Conservation (phyloP, 192 early-diverging fungal genomes). For the Chytriomyces confervae region DNA sequence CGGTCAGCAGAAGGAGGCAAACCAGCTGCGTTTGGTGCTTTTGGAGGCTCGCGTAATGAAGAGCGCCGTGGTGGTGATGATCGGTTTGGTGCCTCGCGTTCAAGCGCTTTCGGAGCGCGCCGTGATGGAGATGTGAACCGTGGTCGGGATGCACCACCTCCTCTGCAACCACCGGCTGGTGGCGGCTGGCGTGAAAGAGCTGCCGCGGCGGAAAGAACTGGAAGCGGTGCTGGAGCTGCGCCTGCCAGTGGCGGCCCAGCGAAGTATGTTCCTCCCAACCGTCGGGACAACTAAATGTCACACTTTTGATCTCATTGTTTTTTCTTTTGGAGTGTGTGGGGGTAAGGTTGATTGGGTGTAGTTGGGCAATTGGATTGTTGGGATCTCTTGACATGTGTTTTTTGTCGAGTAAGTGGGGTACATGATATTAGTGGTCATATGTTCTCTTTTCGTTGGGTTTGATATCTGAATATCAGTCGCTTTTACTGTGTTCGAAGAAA, state of each 20-base stretch:
- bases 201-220: background rate
- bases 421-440: too few species aligned
- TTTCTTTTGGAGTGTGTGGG: too few species aligned
- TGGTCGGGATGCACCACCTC: background rate
- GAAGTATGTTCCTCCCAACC: background rate
- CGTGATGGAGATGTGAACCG: background rate
- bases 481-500: too few species aligned
- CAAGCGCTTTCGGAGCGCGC: background rate
- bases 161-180: background rate
- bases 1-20: background rate
- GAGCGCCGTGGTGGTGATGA: constrained; percentile 5
- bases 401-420: too few species aligned
- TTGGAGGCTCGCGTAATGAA: background rate
- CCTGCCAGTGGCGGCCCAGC: background rate
- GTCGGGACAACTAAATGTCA: too few species aligned
- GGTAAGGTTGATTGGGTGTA: too few species aligned
- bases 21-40: background rate
- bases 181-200: background rate
- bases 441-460: too few species aligned
- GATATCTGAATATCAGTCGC: too few species aligned
- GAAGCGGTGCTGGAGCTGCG: background rate
- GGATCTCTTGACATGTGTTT: too few species aligned
- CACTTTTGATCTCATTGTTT: too few species aligned
- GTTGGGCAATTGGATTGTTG: too few species aligned
- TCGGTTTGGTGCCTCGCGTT: constrained; percentile 2